Evolutionary conservation across 2,329 filamentous ascomycete species (phyloP), one percentile per base, ranked within the genome.

Genomic region (Cryphonectria naterciae): DNA sequence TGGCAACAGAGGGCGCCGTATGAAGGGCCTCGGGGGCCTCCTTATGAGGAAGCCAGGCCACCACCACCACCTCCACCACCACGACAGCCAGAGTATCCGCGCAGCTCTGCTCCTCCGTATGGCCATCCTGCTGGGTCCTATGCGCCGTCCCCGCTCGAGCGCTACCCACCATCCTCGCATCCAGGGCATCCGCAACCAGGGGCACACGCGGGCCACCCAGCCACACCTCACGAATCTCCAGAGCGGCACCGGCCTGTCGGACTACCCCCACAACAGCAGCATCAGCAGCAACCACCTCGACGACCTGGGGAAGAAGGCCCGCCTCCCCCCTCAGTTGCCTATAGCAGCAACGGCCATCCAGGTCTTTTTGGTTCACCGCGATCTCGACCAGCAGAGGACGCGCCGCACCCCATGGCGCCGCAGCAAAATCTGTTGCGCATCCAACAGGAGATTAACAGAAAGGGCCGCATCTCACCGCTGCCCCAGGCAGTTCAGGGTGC

Each of bases 401-500:
- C 89, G 65, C 85, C 88, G 43, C 85, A 88, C 56, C 85, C 88
- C 52, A 86, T 87, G 67, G 82, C 81, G 11, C 87, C 87, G 64
- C 89, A 85, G 72, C 86, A 92, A 73, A 90, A 88, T 52, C 85
- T 97, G 60, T 84, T 97, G n/a, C 91, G 89, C 3, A 87, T 97
- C 15, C 93, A 97, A 75, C 52, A 56, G 52, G 91, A 93, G 70
- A 91, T 91, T 72, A 94, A 94, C 77, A 90, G 93, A 68, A 92
- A 92, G 74, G 95, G 95, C 1, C 91, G 95, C 65, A 87, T 94
- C 54, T 98, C 95, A 11, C 95, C 95, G 1, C 84, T 98, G 22
- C 95, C 95, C 0, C 95, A 98, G 80, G 95, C 95, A 32, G 95
- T 98, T 0, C 95, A 98, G 78, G 95, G 95, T 32, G 95, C 93